phyloP scores from a whole-genome alignment of 73 alveolate genomes.

The Paramecium octaurelia region DNA sequence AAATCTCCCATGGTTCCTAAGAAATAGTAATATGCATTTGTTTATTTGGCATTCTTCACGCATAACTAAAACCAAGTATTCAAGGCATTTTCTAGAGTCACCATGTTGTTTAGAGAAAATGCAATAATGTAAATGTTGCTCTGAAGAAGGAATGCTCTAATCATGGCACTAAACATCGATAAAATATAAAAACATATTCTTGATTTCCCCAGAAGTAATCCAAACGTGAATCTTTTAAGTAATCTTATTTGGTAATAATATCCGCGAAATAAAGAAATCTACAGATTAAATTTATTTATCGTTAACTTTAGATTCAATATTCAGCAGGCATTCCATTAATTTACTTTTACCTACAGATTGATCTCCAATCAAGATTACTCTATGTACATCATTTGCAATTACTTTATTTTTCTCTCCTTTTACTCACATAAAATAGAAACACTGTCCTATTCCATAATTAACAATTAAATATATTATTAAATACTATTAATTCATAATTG shows the following conservation, averaged over 20 bases:
- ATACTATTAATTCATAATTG: background rate
- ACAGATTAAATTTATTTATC: slow-evolving; percentile 38
- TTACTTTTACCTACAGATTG: slow-evolving; percentile 26
- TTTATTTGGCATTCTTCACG: background rate
- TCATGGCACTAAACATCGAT: background rate
- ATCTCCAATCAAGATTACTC: slow-evolving; percentile 49
- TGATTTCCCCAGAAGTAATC: slow-evolving; percentile 52
- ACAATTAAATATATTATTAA: too few relatives aligned
- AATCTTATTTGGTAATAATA: background rate
- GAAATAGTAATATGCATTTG: background rate
- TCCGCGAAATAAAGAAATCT: slow-evolving; percentile 4
- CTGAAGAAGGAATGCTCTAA: slow-evolving; percentile 8
- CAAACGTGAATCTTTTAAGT: slow-evolving; percentile 27
- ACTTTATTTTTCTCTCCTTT: slow-evolving; percentile 10
- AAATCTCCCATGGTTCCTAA: slow-evolving; percentile 34
- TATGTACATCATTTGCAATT: background rate
- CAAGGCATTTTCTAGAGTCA: slow-evolving; percentile 15
- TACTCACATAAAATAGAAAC: background rate
- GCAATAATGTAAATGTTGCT: slow-evolving; percentile 14
- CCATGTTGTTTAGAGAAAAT: background rate
- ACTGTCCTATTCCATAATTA: background rate
- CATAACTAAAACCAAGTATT: slow-evolving; percentile 15
- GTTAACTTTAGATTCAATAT: slow-evolving; percentile 37
- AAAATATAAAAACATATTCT: background rate
- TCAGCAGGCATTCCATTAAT: slow-evolving; percentile 18